These are phyloP conservation scores for Ogataea henricii DNA, from an alignment of 805 yeast genomes.

Conservation along the genomic window DNA sequence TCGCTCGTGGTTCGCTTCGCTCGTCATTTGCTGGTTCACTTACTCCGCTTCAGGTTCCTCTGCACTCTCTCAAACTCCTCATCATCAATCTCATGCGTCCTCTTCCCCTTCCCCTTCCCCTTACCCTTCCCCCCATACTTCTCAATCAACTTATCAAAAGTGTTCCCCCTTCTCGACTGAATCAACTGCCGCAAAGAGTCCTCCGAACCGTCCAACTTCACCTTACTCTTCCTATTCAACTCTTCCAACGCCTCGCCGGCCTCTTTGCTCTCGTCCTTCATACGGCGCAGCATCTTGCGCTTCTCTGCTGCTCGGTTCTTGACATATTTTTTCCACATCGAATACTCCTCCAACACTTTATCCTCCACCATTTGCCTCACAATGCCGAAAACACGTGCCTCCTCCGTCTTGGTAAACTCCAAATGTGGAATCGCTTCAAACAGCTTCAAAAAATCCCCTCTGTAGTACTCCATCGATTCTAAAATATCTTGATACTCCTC, in stretches of 20 bases:
- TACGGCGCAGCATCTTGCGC: conserved; percentile 47
- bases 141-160: conserved; percentile 48
- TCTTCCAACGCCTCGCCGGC: conserved; percentile 51
- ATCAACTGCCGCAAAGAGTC: conserved; percentile 50
- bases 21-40: too few relatives aligned
- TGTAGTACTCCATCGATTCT: conserved; percentile 49
- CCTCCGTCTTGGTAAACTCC: conserved; percentile 61
- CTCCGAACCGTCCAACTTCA: conserved; percentile 34
- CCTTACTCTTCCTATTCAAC: conserved; percentile 37
- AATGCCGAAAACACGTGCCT: conserved; percentile 56
- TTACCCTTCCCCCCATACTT: conserved; percentile 47
- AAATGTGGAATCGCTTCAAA: conserved; percentile 81
- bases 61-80: conserved; percentile 53
- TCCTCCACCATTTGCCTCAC: conserved; percentile 48
- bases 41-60: conserved; percentile 34
- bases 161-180: conserved; percentile 42
- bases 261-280: conserved; percentile 66
- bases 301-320: conserved; percentile 50
- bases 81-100: conserved; percentile 44
- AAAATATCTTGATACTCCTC: conserved; percentile 67
- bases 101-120: conserved; percentile 21
- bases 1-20: too few relatives aligned
- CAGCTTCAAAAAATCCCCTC: conserved; percentile 67
- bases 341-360: conserved; percentile 34
- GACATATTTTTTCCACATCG: conserved; percentile 44